Base-by-base conservation (phyloP, 1,139 yeast genomes). In the Suzukiozyma palmioleophila region DNA sequence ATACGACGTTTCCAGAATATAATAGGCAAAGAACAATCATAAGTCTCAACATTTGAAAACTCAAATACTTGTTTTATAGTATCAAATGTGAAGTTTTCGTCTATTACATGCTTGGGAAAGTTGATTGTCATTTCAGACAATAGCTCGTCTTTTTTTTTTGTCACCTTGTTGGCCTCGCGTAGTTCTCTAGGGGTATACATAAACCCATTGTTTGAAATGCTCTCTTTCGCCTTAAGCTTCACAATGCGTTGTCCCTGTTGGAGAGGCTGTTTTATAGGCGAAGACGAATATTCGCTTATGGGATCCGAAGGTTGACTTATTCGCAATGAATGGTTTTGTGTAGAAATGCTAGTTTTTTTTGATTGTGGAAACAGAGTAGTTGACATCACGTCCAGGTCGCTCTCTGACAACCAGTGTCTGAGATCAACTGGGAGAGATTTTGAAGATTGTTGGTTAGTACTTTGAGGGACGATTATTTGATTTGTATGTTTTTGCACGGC, bases 81-180 rank as follows among this genome's bases (percentile, higher is more conserved):
- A 25, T 33, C 36, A 26, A 24, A 13, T 16, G 26, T 32, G n/a
- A 39, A 15, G 7, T 15, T 24, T 12, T 30, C 30, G n/a, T 10
- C 26, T n/a, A 28, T 33, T 2, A 41, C 30, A 1, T 31, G 15
- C 3, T 29, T 4, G 7, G 46, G 50, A 2, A 75, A 50, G 51
- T 56, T 47, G 40, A 81, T 45, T 5, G 68, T 62, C 72, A 82
- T 77, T 46, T 77, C 79, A 3, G 60, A 50, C 29, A 77, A 53
- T 8, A 80, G 56, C 32, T 77, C 81, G 5, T 69, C 77, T 48
- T 75, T 78, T 29, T 69, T 61, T 33, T 78, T 57, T 2, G 60
- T 65, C 0, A 62, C 66, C 47, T 65, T 73, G 52, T 83, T 83
- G 1, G 69, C 81, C 27, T 69, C 73, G 31, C 68, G 72, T 35